phyloP scores from a whole-genome alignment of 805 yeast species.

The Sungouiella blattae region DNA sequence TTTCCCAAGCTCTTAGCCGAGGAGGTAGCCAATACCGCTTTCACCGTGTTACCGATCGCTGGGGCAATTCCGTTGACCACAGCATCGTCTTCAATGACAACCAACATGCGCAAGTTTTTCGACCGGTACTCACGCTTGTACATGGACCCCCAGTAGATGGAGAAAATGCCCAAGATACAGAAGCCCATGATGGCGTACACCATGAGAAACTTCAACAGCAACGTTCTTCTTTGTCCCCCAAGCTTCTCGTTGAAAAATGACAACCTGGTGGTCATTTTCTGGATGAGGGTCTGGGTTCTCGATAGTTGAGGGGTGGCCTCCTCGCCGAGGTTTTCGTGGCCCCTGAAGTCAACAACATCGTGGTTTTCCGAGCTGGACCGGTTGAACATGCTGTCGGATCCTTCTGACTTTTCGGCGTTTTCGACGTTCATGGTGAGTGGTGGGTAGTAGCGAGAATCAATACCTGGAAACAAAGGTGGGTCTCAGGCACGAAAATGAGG shows the following conservation, averaged over 20 bases:
- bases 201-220: slow-evolving; percentile 15
- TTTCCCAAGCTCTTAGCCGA: slow-evolving; percentile 24
- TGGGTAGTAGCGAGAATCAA: too few species aligned
- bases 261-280: slow-evolving; percentile 23
- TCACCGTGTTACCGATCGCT: slow-evolving; percentile 26
- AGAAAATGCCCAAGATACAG: slow-evolving; percentile 35
- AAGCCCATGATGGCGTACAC: slow-evolving; percentile 31
- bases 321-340: not conserved
- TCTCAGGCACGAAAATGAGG: too few species aligned
- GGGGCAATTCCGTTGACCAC: slow-evolving; percentile 20
- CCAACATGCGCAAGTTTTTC: slow-evolving; percentile 33
- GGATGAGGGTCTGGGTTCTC: slow-evolving; percentile 10
- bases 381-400: too few species aligned
- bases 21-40: slow-evolving; percentile 9
- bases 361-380: not conserved
- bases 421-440: too few species aligned
- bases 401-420: not conserved
- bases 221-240: slow-evolving; percentile 14
- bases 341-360: slow-evolving; percentile 1
- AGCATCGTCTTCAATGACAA: slow-evolving; percentile 35
- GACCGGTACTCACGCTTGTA: slow-evolving; percentile 26
- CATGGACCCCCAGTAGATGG: slow-evolving; percentile 51
- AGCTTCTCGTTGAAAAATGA: slow-evolving; percentile 32
- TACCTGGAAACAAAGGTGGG: too few species aligned
- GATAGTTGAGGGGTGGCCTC: not conserved